Percentiles rank a stretch among this genome's conserved stretches.
Conservation (phyloP, 2,329 filamentous ascomycete genomes). For the Eutypella sp. region DNA sequence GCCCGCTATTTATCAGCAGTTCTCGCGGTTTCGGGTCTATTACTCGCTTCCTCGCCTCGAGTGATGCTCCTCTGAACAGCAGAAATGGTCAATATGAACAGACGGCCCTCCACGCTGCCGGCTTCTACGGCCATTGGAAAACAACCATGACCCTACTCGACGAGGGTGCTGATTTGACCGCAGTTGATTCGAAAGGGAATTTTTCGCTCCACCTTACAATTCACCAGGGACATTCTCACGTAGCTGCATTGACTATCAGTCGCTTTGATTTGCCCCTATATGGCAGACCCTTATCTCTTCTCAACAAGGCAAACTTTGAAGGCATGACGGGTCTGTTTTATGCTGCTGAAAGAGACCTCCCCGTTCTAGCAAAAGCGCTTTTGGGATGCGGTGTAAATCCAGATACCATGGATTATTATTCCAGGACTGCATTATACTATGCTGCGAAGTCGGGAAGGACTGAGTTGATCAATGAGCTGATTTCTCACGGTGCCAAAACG, state of each 20-base stretch:
- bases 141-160: neutral
- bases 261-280: neutral
- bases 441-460: neutral
- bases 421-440: neutral
- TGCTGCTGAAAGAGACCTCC: neutral
- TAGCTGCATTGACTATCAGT: too few relatives aligned
- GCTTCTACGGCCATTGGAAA: neutral
- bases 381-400: neutral
- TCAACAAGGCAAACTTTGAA: neutral
- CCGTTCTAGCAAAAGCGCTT: neutral
- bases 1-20: neutral
- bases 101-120: neutral
- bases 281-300: neutral
- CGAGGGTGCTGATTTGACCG: neutral
- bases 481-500: neutral
- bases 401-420: neutral
- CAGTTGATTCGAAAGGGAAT: neutral
- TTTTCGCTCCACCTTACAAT: neutral
- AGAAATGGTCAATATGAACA: neutral
- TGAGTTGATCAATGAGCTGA: neutral
- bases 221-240: neutral
- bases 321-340: neutral
- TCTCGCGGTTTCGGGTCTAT: neutral
- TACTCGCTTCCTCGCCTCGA: neutral
- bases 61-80: neutral